phyloP scores from a whole-genome alignment of 768 basidiomycete species.

The Termitomyces sp. region DNA sequence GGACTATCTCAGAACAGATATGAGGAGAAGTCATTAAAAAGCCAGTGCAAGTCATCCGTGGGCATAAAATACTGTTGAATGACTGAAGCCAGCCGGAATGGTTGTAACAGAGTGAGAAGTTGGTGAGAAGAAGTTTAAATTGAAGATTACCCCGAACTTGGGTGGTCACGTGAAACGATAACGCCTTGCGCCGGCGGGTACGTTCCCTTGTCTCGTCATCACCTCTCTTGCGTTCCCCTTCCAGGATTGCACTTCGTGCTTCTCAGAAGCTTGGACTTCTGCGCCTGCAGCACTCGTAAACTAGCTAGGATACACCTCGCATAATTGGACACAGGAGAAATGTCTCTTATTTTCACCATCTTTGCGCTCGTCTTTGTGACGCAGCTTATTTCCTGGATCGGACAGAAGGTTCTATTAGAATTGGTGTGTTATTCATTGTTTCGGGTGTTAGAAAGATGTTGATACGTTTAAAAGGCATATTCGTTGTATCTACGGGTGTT shows the following conservation, averaged over 20 bases:
- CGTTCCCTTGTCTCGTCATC: conserved; percentile 18
- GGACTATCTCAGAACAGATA: too few species aligned
- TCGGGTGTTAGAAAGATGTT: background rate
- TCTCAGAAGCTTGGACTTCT: conserved; percentile 11
- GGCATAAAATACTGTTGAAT: too few species aligned
- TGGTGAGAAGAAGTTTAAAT: background rate
- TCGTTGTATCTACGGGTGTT: conserved; percentile 65
- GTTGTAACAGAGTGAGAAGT: background rate
- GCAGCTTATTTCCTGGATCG: conserved; percentile 86
- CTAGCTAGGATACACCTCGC: conserved; percentile 8
- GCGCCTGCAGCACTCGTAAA: background rate
- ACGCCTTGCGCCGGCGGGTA: conserved; percentile 9
- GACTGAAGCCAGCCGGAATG: background rate
- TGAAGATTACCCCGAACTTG: background rate
- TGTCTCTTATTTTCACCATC: conserved; percentile 81
- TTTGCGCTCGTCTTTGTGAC: conserved; percentile 80
- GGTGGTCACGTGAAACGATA: background rate
- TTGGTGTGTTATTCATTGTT: conserved; percentile 48
- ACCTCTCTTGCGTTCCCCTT: conserved; percentile 7
- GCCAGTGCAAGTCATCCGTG: too few species aligned
- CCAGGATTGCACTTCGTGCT: conserved; percentile 10
- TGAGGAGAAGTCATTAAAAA: too few species aligned
- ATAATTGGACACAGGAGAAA: conserved; percentile 24
- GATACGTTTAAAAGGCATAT: conserved; percentile 55
- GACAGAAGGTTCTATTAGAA: conserved; percentile 79